Base-by-base conservation (phyloP, 169 alveolate genomes). In the Cryptosporidium ubiquitum region DNA sequence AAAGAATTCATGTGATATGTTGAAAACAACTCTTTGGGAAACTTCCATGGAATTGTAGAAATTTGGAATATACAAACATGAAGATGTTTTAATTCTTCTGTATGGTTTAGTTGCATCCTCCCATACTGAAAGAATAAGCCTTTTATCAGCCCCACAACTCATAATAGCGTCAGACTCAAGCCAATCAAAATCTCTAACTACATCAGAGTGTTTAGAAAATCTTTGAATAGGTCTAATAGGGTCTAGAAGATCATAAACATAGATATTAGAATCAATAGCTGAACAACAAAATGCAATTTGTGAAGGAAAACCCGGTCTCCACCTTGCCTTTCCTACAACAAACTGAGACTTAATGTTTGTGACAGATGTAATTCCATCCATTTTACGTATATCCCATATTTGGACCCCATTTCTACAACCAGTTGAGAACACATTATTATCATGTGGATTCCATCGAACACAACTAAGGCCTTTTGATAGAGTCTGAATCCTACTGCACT, bases 161-260 rank as follows among this genome's bases (percentile, higher is more conserved):
- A 64, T 40, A 16, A 79, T 64, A 7, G 75, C 86, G 42, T 79
- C 86, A n/a, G 75, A 39, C 20, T 79, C 86, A 16, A 79, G 60
- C 86, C 86, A 79, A 57, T 79, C 86, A 61, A 79, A 79, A 35
- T 79, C 86, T 14, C 86, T 33, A 42, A 79, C 74, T n/a, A 79
- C 86, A 61, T 79, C 86, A n/a, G 39, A 26, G n/a, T 79, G 86
- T 44, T 33, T 42, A 6, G 73, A 79, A 47, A 79, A 79, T 20
- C 66, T 79, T 61, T 20, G 47, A 79, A 60, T 60, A 20, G 86
- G 79, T 18, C 86, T n/a, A 16, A 60, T 44, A 4, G 86, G 86
- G 39, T 58, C 73, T 33, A 79, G 40, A 5, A 79, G 52, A 23
- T 79, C 86, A 47, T 79, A 61, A 20, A 79, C 49, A 31, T 61